phyloP scores from a whole-genome alignment of 352 stramenopile species.

The Discostella stelligera region DNA sequence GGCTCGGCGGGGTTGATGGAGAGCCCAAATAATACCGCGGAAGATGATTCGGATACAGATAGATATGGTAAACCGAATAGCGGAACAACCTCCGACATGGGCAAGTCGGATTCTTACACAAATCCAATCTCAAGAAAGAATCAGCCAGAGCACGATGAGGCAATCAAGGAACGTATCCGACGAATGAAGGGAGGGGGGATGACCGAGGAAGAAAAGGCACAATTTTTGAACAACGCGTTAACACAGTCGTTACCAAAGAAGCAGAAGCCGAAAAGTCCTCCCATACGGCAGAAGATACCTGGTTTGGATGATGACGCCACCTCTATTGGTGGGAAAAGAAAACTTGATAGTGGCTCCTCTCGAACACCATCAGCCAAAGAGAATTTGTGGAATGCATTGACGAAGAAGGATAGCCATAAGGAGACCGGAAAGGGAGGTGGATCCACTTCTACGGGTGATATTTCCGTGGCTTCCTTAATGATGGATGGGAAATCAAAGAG shows the following conservation, averaged over 20 bases:
- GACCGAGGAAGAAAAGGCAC: constrained; percentile 62
- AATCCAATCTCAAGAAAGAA: constrained; percentile 4
- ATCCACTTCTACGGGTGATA: constrained; percentile 13
- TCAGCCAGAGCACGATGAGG: constrained; percentile 27
- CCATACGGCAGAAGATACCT: constrained; percentile 48
- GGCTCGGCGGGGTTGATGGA: constrained; percentile 29
- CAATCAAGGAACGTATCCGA: constrained; percentile 53
- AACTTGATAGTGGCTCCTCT: neutral
- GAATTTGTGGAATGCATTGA: constrained; percentile 42
- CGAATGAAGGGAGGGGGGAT: constrained; percentile 57
- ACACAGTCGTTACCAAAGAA: constrained; percentile 37
- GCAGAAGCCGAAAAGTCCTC: constrained; percentile 37
- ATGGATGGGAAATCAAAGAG: constrained; percentile 50
- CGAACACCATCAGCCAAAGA: constrained; percentile 9
- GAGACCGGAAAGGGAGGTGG: neutral
- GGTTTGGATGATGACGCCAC: constrained; percentile 25
- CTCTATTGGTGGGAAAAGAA: neutral
- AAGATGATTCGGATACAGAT: neutral
- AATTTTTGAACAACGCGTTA: constrained; percentile 50
- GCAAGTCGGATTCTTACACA: neutral
- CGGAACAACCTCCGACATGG: neutral
- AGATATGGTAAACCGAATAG: neutral
- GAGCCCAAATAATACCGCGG: neutral
- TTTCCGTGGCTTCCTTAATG: constrained; percentile 37
- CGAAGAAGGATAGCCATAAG: constrained; percentile 11